Evolutionary conservation across 176 grass and related monocot genomes (phyloP).

Genomic region (Microstegium vimineum): DNA sequence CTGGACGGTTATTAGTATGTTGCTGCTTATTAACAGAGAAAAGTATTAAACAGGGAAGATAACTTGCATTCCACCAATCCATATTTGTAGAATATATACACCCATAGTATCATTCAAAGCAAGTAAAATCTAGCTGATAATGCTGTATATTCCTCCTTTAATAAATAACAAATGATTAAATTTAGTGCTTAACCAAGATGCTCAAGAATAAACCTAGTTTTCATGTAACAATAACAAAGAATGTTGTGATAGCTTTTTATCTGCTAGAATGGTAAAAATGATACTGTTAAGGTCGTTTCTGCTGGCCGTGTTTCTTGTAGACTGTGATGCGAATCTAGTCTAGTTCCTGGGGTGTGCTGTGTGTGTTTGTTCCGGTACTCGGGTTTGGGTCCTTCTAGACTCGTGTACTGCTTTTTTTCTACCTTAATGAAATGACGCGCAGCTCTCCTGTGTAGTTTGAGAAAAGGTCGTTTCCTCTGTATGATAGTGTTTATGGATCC

Average conservation of each 20-base stretch:
- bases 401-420: neutral
- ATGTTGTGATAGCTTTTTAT: neutral
- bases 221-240: neutral
- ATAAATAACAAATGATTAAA: neutral
- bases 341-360: neutral
- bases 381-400: neutral
- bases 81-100: conserved; percentile 13
- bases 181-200: neutral
- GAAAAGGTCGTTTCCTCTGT: neutral
- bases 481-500: neutral
- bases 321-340: neutral
- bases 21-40: neutral
- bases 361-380: neutral
- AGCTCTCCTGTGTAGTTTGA: neutral
- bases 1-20: neutral
- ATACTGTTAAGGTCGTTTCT: neutral
- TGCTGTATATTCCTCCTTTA: neutral
- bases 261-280: neutral
- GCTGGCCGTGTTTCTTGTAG: neutral
- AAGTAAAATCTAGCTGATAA: neutral
- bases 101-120: neutral
- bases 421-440: neutral
- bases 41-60: neutral
- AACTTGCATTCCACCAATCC: neutral
- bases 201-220: neutral